Conservation (phyloP, 2,329 filamentous ascomycete genomes). For the Trichoderma afroharzianum region DNA sequence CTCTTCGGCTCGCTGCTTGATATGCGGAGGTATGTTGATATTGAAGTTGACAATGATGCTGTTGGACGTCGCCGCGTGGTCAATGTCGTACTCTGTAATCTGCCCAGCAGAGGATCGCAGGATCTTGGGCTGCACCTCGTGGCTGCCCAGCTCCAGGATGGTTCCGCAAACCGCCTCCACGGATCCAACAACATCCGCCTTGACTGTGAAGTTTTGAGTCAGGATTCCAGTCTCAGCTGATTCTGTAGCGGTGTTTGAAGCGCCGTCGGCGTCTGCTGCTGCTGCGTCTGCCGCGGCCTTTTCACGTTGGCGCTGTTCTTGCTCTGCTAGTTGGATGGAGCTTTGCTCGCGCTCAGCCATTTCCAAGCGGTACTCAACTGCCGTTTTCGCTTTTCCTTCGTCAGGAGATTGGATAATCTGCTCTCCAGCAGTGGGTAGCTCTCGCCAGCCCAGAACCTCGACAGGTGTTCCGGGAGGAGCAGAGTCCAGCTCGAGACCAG, state of each 20-base stretch:
- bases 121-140: conserved; percentile 74
- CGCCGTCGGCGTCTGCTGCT: conserved; percentile 37
- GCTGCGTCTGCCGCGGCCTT: conserved; percentile 40
- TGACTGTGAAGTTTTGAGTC: conserved; percentile 77
- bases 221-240: conserved; percentile 42
- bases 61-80: conserved; percentile 74
- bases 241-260: conserved; percentile 25
- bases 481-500: conserved; percentile 65
- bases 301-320: conserved; percentile 61
- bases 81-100: conserved; percentile 81
- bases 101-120: conserved; percentile 74
- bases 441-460: conserved; percentile 91
- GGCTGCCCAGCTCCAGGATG: conserved; percentile 74
- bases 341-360: conserved; percentile 68
- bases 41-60: conserved; percentile 88
- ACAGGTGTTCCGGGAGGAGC: conserved; percentile 86
- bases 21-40: conserved; percentile 61
- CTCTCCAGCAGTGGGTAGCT: conserved; percentile 76
- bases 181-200: conserved; percentile 89
- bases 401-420: conserved; percentile 78
- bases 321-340: conserved; percentile 75
- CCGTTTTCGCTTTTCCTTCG: conserved; percentile 74
- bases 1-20: conserved; percentile 65
- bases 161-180: conserved; percentile 84
- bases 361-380: conserved; percentile 72